Evolutionary conservation across 148 eudicot species (phyloP), one percentile per base, ranked within the genome.

Genomic region (Rhododendron henanense): DNA sequence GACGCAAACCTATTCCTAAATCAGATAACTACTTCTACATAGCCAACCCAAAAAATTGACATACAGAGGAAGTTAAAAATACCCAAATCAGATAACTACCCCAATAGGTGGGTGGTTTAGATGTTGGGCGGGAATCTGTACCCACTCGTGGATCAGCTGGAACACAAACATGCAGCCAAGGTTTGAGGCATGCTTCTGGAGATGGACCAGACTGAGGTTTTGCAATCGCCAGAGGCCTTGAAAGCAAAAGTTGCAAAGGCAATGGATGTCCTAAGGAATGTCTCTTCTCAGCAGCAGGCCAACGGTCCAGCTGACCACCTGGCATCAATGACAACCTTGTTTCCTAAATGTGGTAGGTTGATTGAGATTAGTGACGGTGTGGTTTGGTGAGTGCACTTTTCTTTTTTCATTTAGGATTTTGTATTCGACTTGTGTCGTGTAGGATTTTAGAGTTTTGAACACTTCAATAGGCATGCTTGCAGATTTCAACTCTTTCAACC

Each of bases 111-210:
- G 25, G 15, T 53, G 71, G 79, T 86, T 74, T 78, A 95, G 98
- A 85, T 95, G 87, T 51, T 94, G 90, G 96, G 98, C 28, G 98
- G 94, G 90, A 93, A 90, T 78, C 91, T 95, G 18, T 95, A 93
- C 85, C 98, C 98, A 0, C 86, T 93, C 69, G 98, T 94, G 85
- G 95, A 95, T 87, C 93, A 91, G 89, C 84, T 93, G 84, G 95
- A 94, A 89, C 93, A 93, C 1, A 92, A 94, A 81, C 73, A 85
- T 85, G 93, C 96, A 2, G 96, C 96, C 11, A 95, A 95, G 92
- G 96, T 95, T 37, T 94, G 96, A 0, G 95, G 96, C 44, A 95
- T 95, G 95, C 91, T 95, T 78, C 90, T 95, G 19, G 98, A 93
- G 89, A 93, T 95, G 96, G 96, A 94, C 77, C 96, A 94, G 89